Percentiles rank a stretch among this genome's conserved stretches.
phyloP scores from a whole-genome alignment of 2,329 filamentous ascomycete species.

The Teratosphaeria viscida region DNA sequence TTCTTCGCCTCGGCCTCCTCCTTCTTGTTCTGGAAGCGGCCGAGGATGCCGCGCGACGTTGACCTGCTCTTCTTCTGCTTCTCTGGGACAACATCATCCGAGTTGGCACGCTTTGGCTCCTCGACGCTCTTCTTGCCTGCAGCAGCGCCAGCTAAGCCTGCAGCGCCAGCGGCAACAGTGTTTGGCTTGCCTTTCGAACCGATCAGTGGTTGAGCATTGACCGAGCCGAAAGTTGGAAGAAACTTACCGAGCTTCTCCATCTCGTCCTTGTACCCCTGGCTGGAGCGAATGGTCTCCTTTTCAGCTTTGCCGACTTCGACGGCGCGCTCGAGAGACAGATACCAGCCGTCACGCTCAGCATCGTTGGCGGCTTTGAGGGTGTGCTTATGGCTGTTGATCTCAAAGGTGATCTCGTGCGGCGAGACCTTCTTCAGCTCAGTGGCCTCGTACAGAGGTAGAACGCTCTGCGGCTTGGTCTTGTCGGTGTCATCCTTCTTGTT shows the following conservation, averaged over 20 bases:
- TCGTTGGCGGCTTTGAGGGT: constrained; percentile 70
- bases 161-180: constrained; percentile 17
- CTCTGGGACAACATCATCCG: constrained; percentile 27
- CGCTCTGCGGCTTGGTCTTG: constrained; percentile 68
- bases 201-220: not conserved
- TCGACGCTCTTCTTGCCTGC: constrained; percentile 39
- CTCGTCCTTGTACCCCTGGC: constrained; percentile 80
- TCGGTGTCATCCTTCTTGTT: constrained; percentile 66
- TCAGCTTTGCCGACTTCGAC: constrained; percentile 75
- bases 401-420: constrained; percentile 73
- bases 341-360: constrained; percentile 85
- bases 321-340: constrained; percentile 71
- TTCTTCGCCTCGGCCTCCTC: constrained; percentile 37
- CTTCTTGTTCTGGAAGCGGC: constrained; percentile 51
- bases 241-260: constrained; percentile 59
- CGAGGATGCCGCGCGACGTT: constrained; percentile 48
- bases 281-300: constrained; percentile 60
- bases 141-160: constrained; percentile 20
- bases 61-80: constrained; percentile 50
- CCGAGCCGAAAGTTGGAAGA: not conserved
- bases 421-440: constrained; percentile 68
- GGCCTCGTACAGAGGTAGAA: constrained; percentile 54
- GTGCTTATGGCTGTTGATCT: constrained; percentile 80
- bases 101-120: constrained; percentile 29
- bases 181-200: constrained; percentile 18